Evolutionary conservation across 805 yeast species (phyloP).

Genomic region (Candida germanica): DNA sequence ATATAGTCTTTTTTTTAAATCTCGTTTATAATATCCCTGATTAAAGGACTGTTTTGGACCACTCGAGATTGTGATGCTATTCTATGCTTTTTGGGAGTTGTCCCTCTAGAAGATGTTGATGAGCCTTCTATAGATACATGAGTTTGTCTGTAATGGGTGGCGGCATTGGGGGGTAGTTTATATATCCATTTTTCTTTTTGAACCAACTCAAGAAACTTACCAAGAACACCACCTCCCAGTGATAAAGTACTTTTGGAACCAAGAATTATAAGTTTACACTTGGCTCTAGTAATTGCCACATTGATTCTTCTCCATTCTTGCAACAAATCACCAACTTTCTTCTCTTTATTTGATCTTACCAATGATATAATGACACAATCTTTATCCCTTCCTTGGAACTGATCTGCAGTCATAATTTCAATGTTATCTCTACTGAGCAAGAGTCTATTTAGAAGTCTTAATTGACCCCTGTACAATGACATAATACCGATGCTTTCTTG

Average conservation of each 20-base stretch:
- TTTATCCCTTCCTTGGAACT: slow-evolving; percentile 94
- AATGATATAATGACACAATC: slow-evolving; percentile 86
- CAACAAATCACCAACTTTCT: slow-evolving; percentile 70
- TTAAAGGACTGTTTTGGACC: slow-evolving; percentile 19
- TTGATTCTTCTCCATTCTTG: slow-evolving; percentile 90
- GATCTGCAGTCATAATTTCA: slow-evolving; percentile 90
- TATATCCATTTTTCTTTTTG: slow-evolving; percentile 62
- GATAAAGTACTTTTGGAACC: slow-evolving; percentile 71
- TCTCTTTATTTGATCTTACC: slow-evolving; percentile 72
- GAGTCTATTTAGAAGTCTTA: slow-evolving; percentile 32
- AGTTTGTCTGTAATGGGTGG: slow-evolving; percentile 14
- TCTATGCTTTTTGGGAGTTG: slow-evolving; percentile 3
- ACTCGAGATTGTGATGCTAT: slow-evolving; percentile 11
- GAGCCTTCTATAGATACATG: slow-evolving; percentile 1
- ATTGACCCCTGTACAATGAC: slow-evolving; percentile 84
- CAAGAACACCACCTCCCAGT: slow-evolving; percentile 45
- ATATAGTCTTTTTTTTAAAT: slow-evolving; percentile 11
- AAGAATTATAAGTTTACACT: slow-evolving; percentile 73
- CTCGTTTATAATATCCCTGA: slow-evolving; percentile 31
- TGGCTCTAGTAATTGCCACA: slow-evolving; percentile 92
- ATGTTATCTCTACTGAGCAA: slow-evolving; percentile 39
- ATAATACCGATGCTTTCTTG: slow-evolving; percentile 73
- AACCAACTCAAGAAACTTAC: slow-evolving; percentile 58
- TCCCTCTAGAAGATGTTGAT: background rate
- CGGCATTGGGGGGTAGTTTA: slow-evolving; percentile 47